Percentiles rank a stretch among this genome's conserved stretches.
Evolutionary conservation across 495 filamentous ascomycete species (phyloP).

Genomic region (Immersiella caudata): DNA sequence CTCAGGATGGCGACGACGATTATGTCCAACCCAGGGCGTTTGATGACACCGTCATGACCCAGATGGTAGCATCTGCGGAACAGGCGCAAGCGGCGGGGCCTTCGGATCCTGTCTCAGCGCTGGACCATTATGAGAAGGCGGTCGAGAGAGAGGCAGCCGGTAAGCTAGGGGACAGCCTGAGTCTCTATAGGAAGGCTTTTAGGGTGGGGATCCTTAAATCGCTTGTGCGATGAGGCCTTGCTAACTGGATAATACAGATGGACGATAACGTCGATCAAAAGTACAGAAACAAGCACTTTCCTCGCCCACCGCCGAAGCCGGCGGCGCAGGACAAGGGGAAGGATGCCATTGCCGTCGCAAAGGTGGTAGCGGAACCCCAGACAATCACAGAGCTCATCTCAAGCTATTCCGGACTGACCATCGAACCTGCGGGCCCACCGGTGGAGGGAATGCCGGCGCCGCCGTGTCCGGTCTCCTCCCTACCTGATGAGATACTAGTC

Average conservation of each 20-base stretch:
- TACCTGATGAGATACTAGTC: conserved; percentile 83
- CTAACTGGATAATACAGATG: conserved; percentile 54
- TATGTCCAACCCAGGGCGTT: conserved; percentile 42
- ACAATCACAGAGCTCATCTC: conserved; percentile 70
- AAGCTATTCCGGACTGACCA: conserved; percentile 68
- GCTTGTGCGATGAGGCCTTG: neutral
- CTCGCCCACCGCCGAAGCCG: conserved; percentile 50
- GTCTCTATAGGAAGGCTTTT: conserved; percentile 87
- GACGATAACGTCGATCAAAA: conserved; percentile 80
- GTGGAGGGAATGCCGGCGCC: conserved; percentile 68
- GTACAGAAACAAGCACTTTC: conserved; percentile 91
- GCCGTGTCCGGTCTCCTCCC: conserved; percentile 73
- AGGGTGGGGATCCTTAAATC: conserved; percentile 53
- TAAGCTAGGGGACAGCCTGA: conserved; percentile 84
- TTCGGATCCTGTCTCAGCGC: conserved; percentile 70
- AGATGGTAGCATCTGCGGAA: conserved; percentile 3
- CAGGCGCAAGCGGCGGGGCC: neutral
- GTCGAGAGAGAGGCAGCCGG: conserved; percentile 86
- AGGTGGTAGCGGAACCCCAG: conserved; percentile 29
- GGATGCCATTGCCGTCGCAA: neutral
- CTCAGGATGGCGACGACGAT: conserved; percentile 39
- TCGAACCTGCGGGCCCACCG: conserved; percentile 55
- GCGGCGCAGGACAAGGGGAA: conserved; percentile 27
- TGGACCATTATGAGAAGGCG: conserved; percentile 92
- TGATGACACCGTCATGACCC: conserved; percentile 35